These are phyloP conservation scores for Cardamine occulta DNA, from an alignment of 345 rosid species.

Conservation along the genomic window DNA sequence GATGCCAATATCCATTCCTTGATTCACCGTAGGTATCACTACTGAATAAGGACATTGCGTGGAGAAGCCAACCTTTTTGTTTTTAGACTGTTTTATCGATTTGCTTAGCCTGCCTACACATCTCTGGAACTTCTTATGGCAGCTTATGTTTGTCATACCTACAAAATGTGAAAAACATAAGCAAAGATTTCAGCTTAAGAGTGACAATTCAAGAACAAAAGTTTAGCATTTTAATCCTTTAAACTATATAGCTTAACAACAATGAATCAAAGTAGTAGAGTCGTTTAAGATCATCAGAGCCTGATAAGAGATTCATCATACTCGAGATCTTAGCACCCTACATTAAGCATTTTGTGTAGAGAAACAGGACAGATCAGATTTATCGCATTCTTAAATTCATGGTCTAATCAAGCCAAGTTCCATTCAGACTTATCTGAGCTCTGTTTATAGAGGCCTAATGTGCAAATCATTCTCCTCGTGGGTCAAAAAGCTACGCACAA, in stretches of 20 bases:
- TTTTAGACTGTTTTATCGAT: constrained; percentile 50
- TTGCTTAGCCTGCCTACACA: constrained; percentile 78
- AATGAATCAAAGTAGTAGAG: constrained; percentile 3
- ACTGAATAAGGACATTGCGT: constrained; percentile 63
- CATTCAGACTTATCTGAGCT: neutral
- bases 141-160: constrained; percentile 73
- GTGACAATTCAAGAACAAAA: constrained; percentile 3
- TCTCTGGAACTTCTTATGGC: constrained; percentile 83
- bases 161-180: constrained; percentile 15
- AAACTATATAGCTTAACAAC: neutral
- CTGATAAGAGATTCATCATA: neutral
- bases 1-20: constrained; percentile 94
- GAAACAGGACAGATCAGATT: no score
- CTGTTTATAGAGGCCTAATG: neutral
- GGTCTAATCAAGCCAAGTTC: neutral
- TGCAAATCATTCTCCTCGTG: neutral
- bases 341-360: neutral
- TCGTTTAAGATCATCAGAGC: neutral
- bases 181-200: neutral
- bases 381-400: neutral
- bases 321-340: neutral
- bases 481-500: neutral
- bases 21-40: constrained; percentile 80
- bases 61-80: constrained; percentile 65
- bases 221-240: neutral